Percentiles rank a stretch among this genome's conserved stretches.
Evolutionary conservation across 441 rosid species (phyloP).

Genomic region (Arabidopsis hybrid): DNA sequence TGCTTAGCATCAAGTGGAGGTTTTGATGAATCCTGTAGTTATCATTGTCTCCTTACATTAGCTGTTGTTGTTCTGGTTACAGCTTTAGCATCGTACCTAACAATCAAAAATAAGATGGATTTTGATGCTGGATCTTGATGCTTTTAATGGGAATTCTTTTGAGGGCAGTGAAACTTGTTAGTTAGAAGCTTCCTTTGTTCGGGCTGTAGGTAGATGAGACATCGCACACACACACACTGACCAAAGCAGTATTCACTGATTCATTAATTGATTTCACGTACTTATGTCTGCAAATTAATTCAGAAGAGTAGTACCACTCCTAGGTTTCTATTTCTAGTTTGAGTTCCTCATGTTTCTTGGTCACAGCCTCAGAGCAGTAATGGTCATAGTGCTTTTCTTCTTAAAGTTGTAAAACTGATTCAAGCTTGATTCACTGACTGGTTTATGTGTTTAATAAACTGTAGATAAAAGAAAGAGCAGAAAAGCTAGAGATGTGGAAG

Average conservation of each 20-base stretch:
- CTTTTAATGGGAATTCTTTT: neutral
- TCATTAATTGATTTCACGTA: neutral
- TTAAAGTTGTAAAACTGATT: neutral
- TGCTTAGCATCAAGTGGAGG: neutral
- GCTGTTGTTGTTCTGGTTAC: neutral
- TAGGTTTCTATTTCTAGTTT: conserved; percentile 14
- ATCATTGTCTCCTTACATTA: neutral
- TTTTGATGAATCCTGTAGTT: conserved; percentile 20
- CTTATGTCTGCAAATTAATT: conserved; percentile 4
- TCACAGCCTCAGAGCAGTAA: neutral
- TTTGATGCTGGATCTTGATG: conserved; percentile 10
- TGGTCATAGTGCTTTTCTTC: conserved; percentile 4
- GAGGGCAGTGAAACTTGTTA: neutral
- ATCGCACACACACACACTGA: neutral
- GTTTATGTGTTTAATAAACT: neutral
- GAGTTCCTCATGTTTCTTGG: conserved; percentile 2
- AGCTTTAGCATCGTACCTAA: neutral
- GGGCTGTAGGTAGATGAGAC: conserved; percentile 14
- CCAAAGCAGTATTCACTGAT: neutral
- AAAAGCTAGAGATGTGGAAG: conserved; percentile 79
- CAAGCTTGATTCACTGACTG: neutral
- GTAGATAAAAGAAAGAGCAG: conserved; percentile 77
- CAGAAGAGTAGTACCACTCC: neutral
- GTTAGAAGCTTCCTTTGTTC: neutral
- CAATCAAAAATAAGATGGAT: neutral